Percentiles rank a stretch among this genome's conserved stretches.
These are phyloP conservation scores for Clonostachys rosea DNA, from an alignment of 2,329 filamentous ascomycete genomes.

Conservation along the genomic window DNA sequence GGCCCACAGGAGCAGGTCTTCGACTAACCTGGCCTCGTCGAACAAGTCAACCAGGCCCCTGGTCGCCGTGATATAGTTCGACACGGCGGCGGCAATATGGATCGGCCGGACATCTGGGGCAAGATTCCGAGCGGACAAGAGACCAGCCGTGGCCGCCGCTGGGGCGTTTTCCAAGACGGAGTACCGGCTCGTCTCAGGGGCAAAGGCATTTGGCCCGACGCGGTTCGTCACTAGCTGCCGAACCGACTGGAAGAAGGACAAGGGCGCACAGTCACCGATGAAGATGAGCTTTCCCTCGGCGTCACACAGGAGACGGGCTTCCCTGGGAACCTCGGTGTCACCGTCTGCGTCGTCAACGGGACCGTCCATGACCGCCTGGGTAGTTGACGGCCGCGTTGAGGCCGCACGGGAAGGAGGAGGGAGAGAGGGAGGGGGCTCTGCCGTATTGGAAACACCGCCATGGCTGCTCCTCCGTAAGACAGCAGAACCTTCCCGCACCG, in stretches of 20 bases:
- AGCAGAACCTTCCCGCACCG: no score
- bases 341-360: constrained; percentile 42
- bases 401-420: neutral
- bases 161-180: constrained; percentile 34
- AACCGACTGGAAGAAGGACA: constrained; percentile 52
- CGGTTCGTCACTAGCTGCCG: constrained; percentile 43
- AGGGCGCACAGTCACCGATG: constrained; percentile 50
- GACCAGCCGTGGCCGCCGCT: neutral
- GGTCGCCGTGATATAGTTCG: constrained; percentile 31
- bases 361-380: neutral
- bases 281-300: constrained; percentile 50
- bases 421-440: neutral
- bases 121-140: constrained; percentile 8
- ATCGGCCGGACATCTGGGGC: constrained; percentile 17
- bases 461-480: no score
- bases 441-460: no score
- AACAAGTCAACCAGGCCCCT: constrained; percentile 45
- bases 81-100: constrained; percentile 20
- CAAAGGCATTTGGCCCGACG: constrained; percentile 44
- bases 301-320: constrained; percentile 46
- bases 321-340: constrained; percentile 48
- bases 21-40: constrained; percentile 27
- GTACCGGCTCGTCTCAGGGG: constrained; percentile 43
- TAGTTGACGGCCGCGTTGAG: neutral
- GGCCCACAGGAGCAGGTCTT: constrained; percentile 37